Evolutionary conservation across 106 monocot species (phyloP).

Genomic region (Chionographis japonica): DNA sequence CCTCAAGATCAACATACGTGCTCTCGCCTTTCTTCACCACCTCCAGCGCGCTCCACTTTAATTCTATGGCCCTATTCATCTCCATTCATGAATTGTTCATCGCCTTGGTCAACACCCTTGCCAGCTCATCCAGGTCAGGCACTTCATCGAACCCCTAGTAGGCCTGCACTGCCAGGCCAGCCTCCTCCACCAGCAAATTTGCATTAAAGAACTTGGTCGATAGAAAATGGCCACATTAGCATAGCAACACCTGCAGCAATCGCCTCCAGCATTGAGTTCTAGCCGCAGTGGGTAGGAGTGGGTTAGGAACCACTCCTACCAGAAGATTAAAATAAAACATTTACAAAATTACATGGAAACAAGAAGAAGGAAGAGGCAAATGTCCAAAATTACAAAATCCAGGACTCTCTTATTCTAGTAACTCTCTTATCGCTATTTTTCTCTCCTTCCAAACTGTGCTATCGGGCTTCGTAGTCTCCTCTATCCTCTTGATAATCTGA

Average conservation of each 20-base stretch:
- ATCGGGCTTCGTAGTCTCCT: too few relatives aligned
- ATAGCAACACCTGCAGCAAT: slow-evolving; percentile 28
- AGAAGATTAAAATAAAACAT: too few relatives aligned
- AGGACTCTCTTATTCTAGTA: too few relatives aligned
- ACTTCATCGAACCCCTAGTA: slow-evolving; percentile 17
- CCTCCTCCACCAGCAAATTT: slow-evolving; percentile 34
- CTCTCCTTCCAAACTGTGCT: too few relatives aligned
- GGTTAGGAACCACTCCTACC: slow-evolving; percentile 51
- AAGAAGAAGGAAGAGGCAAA: too few relatives aligned
- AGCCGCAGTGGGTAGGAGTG: slow-evolving; percentile 60
- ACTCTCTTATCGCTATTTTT: too few relatives aligned
- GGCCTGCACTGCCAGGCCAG: slow-evolving; percentile 12
- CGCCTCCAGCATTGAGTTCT: slow-evolving; percentile 46
- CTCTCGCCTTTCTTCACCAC: slow-evolving; percentile 11
- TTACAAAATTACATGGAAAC: too few relatives aligned
- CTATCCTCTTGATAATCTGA: too few relatives aligned
- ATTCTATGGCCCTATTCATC: neutral
- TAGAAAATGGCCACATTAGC: slow-evolving; percentile 42
- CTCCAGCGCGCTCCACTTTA: neutral
- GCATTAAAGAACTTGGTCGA: slow-evolving; percentile 57
- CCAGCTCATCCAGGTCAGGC: too few relatives aligned
- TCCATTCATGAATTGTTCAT: neutral
- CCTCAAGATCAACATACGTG: neutral
- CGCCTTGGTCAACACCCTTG: slow-evolving; percentile 7
- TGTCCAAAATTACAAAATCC: too few relatives aligned